Evolutionary conservation across 108 stramenopile genomes (phyloP).

Genomic region (Cyclostephanos invisitatus): DNA sequence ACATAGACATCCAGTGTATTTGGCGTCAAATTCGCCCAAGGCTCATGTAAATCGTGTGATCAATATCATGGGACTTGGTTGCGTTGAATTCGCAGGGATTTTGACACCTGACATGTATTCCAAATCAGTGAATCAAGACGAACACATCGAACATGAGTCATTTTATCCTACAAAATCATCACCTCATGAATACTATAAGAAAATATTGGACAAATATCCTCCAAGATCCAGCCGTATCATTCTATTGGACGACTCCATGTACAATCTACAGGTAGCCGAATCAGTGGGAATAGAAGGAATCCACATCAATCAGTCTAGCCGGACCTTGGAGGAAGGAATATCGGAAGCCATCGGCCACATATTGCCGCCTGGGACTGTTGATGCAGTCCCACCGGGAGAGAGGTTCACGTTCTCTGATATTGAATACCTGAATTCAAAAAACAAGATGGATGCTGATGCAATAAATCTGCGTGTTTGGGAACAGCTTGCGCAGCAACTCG

Average conservation of each 20-base stretch:
- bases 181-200: conserved; percentile 57
- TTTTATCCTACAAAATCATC: conserved; percentile 74
- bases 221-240: conserved; percentile 27
- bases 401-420: conserved; percentile 61
- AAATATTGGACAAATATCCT: conserved; percentile 36
- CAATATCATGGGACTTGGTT: conserved; percentile 58
- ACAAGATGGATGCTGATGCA: conserved; percentile 71
- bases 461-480: conserved; percentile 65
- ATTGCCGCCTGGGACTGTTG: conserved; percentile 19
- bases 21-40: conserved; percentile 82
- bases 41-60: conserved; percentile 64
- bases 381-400: conserved; percentile 7
- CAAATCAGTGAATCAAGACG: neutral
- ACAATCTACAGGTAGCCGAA: conserved; percentile 50
- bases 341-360: conserved; percentile 57
- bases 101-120: conserved; percentile 67
- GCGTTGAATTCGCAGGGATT: conserved; percentile 35
- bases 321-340: conserved; percentile 58
- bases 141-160: neutral
- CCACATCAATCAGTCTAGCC: conserved; percentile 26
- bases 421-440: conserved; percentile 76
- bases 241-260: conserved; percentile 54
- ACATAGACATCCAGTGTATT: conserved; percentile 43
- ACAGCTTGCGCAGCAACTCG: conserved; percentile 46
- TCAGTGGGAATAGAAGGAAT: conserved; percentile 52